Conservation (phyloP, 306 rosid species). For the Rosa rugosa region DNA sequence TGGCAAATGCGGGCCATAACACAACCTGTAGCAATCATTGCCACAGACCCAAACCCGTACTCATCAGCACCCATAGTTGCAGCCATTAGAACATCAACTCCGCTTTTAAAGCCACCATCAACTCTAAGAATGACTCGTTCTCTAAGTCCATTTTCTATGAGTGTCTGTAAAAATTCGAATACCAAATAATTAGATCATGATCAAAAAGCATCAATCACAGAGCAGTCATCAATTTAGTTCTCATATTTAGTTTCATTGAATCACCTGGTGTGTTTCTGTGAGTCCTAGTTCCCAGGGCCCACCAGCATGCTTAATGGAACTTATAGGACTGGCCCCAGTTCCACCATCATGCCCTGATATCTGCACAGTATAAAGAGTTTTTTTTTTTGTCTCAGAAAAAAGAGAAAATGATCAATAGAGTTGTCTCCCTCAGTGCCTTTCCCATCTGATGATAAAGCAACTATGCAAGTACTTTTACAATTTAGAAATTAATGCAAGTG, state of each 20-base stretch:
- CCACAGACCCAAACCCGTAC: conserved; percentile 94
- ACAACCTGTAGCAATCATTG: conserved; percentile 97
- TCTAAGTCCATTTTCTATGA: conserved; percentile 83
- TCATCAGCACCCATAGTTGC: conserved; percentile 98
- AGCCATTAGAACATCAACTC: conserved; percentile 95
- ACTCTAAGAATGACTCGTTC: conserved; percentile 98
- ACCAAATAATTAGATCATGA: conserved; percentile 23
- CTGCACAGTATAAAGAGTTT: conserved; percentile 39
- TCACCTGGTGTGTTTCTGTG: conserved; percentile 96
- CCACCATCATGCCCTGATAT: conserved; percentile 99
- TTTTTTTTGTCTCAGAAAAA: neutral
- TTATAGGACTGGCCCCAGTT: conserved; percentile 97
- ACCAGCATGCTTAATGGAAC: conserved; percentile 99
- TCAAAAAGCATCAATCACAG: conserved; percentile 19
- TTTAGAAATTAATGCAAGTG: neutral
- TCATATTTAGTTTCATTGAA: conserved; percentile 22
- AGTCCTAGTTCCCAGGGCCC: conserved; percentile 99
- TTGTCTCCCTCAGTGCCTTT: neutral
- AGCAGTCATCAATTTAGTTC: conserved; percentile 17
- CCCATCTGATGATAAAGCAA: neutral
- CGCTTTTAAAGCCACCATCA: conserved; percentile 98
- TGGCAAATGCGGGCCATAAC: conserved; percentile 99
- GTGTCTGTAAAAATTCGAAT: conserved; percentile 57
- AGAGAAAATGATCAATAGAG: neutral
- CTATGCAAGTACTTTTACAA: neutral